phyloP scores from a whole-genome alignment of 2,329 filamentous ascomycete species.

The Xylariaceae sp. region DNA sequence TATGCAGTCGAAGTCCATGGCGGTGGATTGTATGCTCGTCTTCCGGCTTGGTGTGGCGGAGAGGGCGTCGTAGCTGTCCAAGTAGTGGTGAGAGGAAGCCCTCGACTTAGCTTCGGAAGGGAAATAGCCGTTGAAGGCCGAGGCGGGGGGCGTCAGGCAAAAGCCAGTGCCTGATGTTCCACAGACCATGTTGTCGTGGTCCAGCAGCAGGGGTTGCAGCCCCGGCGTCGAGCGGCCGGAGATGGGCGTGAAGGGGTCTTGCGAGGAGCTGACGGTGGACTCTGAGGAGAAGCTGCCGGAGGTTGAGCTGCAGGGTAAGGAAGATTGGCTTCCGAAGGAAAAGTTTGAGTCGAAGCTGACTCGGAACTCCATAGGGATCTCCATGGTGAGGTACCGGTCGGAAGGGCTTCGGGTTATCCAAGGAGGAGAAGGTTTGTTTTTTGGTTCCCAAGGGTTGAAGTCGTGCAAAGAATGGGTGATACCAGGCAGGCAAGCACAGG shows the following conservation, averaged over 20 bases:
- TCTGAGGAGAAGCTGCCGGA: constrained; percentile 31
- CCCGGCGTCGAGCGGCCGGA: constrained; percentile 34
- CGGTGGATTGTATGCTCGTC: constrained; percentile 21
- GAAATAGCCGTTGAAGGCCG: constrained; percentile 30
- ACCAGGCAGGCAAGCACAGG: constrained; percentile 1
- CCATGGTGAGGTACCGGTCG: constrained; percentile 22
- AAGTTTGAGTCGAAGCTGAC: constrained; percentile 27
- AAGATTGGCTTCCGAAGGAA: constrained; percentile 21
- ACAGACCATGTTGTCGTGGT: constrained; percentile 25
- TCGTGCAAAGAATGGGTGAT: constrained; percentile 14
- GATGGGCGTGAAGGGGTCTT: constrained; percentile 31
- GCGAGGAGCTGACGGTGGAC: constrained; percentile 26
- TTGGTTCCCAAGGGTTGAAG: constrained; percentile 13
- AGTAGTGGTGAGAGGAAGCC: constrained; percentile 12
- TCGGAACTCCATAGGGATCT: constrained; percentile 34
- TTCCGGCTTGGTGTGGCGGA: constrained; percentile 25
- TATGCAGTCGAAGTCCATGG: constrained; percentile 27
- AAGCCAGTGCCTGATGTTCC: constrained; percentile 24
- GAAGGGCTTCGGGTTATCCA: constrained; percentile 10
- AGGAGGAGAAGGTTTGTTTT: background rate
- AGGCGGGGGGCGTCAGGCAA: constrained; percentile 32
- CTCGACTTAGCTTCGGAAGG: constrained; percentile 25
- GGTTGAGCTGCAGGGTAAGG: constrained; percentile 24
- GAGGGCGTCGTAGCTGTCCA: constrained; percentile 16
- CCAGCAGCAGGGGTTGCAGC: constrained; percentile 22